A percentile compares a stretch with the other conserved stretches of the same genome.
Conservation (phyloP, 257 asterid genomes). For the Salvia hispanica region DNA sequence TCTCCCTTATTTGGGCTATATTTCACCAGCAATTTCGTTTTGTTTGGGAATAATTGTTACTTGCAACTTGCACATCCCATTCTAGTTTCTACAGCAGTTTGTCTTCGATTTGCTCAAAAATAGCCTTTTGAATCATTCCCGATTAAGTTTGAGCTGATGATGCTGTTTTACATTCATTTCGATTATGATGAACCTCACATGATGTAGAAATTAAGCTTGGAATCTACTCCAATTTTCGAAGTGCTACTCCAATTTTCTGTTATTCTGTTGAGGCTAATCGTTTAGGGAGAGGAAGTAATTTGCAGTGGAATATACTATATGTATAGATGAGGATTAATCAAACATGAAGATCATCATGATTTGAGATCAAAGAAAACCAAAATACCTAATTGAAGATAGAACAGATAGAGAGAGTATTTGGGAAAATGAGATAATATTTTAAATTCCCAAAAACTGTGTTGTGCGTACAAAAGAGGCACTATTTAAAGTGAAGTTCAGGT, state of each 20-base stretch:
- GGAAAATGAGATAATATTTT: no score
- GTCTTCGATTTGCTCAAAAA: constrained; percentile 1
- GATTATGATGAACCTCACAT: neutral
- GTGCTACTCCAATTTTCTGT: no score
- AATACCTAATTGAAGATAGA: no score
- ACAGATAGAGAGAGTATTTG: no score
- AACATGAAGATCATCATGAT: no score
- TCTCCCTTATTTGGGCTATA: neutral
- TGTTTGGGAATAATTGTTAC: neutral
- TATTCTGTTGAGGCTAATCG: neutral
- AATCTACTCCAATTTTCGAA: no score
- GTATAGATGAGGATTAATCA: neutral
- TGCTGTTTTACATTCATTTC: neutral
- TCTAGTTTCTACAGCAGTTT: neutral
- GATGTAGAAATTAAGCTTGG: no score
- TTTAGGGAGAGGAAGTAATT: neutral
- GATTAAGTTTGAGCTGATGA: neutral
- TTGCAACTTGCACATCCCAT: neutral
- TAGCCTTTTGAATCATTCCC: no score
- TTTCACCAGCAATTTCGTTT: constrained; percentile 2
- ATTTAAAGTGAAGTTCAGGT: no score
- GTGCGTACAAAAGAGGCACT: no score
- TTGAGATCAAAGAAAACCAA: no score
- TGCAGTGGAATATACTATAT: neutral
- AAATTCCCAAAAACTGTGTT: no score